These are phyloP conservation scores for Coemansia sp. DNA, from an alignment of 192 early-diverging fungal species.

Conservation along the genomic window DNA sequence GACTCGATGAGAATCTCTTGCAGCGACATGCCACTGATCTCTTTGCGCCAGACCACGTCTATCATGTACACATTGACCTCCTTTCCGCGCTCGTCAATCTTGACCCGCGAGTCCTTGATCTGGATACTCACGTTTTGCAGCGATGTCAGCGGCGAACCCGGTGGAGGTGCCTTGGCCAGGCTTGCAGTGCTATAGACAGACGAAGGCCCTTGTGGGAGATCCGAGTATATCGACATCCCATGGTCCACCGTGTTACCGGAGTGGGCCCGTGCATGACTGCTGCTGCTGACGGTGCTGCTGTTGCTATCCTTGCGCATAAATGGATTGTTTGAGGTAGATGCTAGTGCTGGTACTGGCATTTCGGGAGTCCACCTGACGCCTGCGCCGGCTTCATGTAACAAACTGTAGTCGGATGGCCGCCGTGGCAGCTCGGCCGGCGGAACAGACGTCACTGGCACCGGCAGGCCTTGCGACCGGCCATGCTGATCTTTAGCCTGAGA, in stretches of 20 bases:
- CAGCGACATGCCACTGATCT: conserved; percentile 48
- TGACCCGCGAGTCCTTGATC: conserved; percentile 61
- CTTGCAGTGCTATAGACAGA: conserved; percentile 7
- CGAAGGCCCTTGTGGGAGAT: background rate
- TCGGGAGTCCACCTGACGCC: conserved; percentile 24
- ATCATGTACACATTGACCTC: conserved; percentile 64
- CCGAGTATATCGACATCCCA: conserved; percentile 1
- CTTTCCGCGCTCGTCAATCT: conserved; percentile 75
- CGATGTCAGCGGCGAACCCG: conserved; percentile 40
- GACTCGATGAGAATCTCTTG: conserved; percentile 50
- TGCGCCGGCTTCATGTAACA: conserved; percentile 10
- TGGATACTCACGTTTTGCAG: conserved; percentile 52
- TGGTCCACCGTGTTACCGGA: background rate
- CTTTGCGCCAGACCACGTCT: conserved; percentile 41
- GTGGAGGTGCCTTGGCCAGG: background rate
- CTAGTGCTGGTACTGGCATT: background rate
- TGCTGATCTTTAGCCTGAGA: background rate
- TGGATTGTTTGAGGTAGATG: background rate
- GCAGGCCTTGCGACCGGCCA: background rate
- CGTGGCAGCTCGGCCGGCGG: conserved; percentile 5
- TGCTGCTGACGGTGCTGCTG: conserved; percentile 6
- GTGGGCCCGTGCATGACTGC: background rate
- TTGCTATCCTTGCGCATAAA: conserved; percentile 5
- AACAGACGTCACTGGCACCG: background rate
- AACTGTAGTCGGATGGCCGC: conserved; percentile 16